Evolutionary conservation across 1,284 basidiomycete species (phyloP).

Genomic region (Sporisorium graminicola): DNA sequence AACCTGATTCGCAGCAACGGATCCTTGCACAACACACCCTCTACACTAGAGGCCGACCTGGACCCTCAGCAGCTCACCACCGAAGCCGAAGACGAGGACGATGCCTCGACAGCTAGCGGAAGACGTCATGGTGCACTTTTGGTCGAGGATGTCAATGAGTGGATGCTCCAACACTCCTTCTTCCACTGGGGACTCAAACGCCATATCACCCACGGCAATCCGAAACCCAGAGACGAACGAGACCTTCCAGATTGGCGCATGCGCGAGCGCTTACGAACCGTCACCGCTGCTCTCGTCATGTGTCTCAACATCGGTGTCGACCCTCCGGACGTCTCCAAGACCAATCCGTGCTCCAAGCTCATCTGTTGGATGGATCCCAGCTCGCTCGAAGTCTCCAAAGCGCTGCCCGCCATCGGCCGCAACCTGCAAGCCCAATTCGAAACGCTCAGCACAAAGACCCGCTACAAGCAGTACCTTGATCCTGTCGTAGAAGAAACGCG

Average conservation of each 20-base stretch:
- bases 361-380: conserved; percentile 99
- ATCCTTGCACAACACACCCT: conserved; percentile 8
- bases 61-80: conserved; percentile 41
- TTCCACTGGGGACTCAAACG: conserved; percentile 75
- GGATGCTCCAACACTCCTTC: conserved; percentile 64
- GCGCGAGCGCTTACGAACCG: conserved; percentile 86
- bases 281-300: conserved; percentile 90
- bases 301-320: conserved; percentile 98
- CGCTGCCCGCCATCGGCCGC: conserved; percentile 78
- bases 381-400: conserved; percentile 76
- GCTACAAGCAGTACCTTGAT: conserved; percentile 79
- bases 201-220: conserved; percentile 87
- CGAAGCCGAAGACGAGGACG: conserved; percentile 54
- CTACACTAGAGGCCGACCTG: conserved; percentile 24
- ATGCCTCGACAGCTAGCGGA: conserved; percentile 60
- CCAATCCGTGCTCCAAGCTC: conserved; percentile 91
- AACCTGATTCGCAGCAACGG: conserved; percentile 19
- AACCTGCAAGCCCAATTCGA: conserved; percentile 97
- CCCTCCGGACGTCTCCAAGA: conserved; percentile 96
- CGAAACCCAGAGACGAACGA: conserved; percentile 77
- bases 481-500: conserved; percentile 95
- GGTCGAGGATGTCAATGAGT: conserved; percentile 63
- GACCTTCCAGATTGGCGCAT: conserved; percentile 77
- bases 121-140: conserved; percentile 65
- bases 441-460: conserved; percentile 81